Evolutionary conservation across 208 protist species (phyloP).

Genomic region (Histomonas meleagridis): DNA sequence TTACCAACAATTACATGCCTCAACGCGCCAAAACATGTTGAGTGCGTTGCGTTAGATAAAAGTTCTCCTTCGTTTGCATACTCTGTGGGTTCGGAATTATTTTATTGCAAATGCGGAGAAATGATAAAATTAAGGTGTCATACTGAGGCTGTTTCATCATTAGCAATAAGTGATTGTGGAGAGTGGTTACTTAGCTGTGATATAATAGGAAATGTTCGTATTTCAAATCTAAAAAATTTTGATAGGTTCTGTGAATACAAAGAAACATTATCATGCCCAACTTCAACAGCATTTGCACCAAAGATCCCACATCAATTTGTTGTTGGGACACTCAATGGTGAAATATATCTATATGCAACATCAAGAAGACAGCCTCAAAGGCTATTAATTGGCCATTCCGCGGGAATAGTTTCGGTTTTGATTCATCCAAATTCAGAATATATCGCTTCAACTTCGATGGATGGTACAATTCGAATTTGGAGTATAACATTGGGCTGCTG

Average conservation of each 20-base stretch:
- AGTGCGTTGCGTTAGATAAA: background rate
- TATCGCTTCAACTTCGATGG: background rate
- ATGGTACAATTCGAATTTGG: background rate
- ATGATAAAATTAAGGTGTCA: background rate
- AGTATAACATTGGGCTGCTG: background rate
- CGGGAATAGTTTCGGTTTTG: background rate
- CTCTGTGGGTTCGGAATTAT: background rate
- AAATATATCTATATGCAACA: background rate
- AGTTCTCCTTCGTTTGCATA: background rate
- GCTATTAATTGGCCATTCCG: background rate
- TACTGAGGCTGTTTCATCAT: background rate
- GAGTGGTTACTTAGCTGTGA: background rate
- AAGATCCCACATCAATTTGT: background rate
- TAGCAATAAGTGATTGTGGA: background rate
- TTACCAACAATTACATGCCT: background rate
- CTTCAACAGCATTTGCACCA: background rate
- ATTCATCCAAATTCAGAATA: background rate
- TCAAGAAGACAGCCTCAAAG: background rate
- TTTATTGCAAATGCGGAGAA: background rate
- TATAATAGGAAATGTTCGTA: background rate
- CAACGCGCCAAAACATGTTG: background rate
- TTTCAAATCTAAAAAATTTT: background rate
- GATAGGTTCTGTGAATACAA: background rate
- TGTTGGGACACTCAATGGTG: background rate
- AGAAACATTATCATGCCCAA: no score